A percentile compares a stretch with the other conserved stretches of the same genome.
phyloP scores from a whole-genome alignment of 78 protist species.

The Diacronema lutheri region DNA sequence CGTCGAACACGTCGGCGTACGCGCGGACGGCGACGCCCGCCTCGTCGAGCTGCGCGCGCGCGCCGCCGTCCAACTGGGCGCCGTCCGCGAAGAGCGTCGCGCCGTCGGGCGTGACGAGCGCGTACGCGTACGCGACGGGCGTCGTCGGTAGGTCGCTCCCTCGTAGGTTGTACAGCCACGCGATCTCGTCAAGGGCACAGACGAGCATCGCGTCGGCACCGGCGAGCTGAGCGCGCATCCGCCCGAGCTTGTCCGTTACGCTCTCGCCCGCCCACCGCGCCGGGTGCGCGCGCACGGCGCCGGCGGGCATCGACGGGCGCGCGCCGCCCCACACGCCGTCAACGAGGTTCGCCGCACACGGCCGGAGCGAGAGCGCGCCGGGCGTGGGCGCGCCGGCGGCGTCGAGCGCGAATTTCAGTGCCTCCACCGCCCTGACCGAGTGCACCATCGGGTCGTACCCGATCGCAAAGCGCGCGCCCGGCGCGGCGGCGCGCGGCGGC shows the following conservation, averaged over 20 bases:
- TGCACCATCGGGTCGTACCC: neutral
- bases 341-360: neutral
- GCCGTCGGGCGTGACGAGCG: neutral
- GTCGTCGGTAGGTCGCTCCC: neutral
- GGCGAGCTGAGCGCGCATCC: neutral
- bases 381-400: no score
- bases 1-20: neutral
- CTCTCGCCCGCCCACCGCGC: neutral
- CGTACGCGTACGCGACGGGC: slow-evolving; percentile 2
- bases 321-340: neutral
- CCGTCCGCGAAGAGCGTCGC: no score
- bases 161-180: slow-evolving; percentile 53
- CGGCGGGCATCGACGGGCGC: neutral
- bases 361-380: no score
- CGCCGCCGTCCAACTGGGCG: neutral
- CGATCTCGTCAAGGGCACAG: slow-evolving; percentile 74
- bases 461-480: neutral
- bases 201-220: slow-evolving; percentile 47
- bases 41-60: neutral
- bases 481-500: neutral
- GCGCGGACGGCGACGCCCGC: neutral
- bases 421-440: neutral
- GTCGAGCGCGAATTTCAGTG: neutral
- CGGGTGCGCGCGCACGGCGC: neutral
- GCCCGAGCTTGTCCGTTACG: neutral